Percentiles rank a stretch among this genome's conserved stretches.
phyloP scores from a whole-genome alignment of 2,329 filamentous ascomycete genomes.

The Sporothrix globosa region DNA sequence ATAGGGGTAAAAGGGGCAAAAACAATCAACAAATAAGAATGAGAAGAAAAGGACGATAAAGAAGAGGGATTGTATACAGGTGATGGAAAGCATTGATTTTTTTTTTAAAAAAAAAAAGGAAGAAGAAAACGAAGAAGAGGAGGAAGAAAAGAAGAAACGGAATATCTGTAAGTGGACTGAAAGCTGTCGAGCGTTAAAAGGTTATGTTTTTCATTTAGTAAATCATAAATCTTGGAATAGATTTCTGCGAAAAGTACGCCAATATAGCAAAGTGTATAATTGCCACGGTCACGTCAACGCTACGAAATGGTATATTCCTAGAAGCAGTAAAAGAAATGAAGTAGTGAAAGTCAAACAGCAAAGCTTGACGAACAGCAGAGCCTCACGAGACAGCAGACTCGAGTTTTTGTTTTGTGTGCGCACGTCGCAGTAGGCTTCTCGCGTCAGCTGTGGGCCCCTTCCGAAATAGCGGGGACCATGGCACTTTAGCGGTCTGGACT shows the following conservation, averaged over 20 bases:
- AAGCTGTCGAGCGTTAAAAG: too few species aligned
- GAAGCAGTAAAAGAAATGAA: neutral
- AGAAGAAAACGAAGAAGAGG: too few species aligned
- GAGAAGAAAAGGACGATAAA: neutral
- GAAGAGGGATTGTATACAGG: neutral
- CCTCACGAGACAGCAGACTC: neutral
- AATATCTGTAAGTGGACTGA: too few species aligned
- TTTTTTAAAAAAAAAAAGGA: too few species aligned
- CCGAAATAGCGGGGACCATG: neutral
- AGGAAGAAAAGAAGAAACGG: too few species aligned
- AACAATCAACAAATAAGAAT: neutral
- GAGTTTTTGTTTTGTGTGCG: too few species aligned
- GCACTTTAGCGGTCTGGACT: slow-evolving; percentile 11
- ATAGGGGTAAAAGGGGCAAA: slow-evolving; percentile 6
- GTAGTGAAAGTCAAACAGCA: neutral
- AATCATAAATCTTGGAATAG: too few species aligned
- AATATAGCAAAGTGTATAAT: too few species aligned
- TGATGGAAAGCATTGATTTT: neutral
- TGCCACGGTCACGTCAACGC: too few species aligned
- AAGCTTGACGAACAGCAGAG: neutral
- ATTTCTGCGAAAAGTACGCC: too few species aligned
- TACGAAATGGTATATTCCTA: too few species aligned
- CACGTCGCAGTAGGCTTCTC: slow-evolving; percentile 1
- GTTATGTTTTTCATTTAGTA: too few species aligned
- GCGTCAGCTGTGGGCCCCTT: neutral